These are phyloP conservation scores for Sphagnurus paluster DNA, from an alignment of 1,284 basidiomycete species.

Conservation along the genomic window DNA sequence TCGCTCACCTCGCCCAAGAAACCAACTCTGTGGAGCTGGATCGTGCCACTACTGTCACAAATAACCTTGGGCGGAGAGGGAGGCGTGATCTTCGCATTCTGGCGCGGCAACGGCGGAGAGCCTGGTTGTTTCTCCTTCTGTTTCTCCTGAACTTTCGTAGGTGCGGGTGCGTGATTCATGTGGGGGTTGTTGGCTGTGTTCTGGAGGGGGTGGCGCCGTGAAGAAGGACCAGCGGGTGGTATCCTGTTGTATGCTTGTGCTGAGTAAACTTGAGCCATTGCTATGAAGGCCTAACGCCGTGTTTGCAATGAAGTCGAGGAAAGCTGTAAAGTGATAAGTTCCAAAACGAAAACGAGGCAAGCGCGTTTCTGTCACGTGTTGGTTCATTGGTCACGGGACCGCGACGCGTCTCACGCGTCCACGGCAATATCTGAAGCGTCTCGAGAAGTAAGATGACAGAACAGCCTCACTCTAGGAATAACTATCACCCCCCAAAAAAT, in stretches of 20 bases:
- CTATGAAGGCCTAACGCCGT: slow-evolving; percentile 43
- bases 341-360: slow-evolving; percentile 22
- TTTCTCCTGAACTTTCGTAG: slow-evolving; percentile 25
- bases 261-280: slow-evolving; percentile 36
- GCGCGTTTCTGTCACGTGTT: slow-evolving; percentile 28
- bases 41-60: slow-evolving; percentile 57
- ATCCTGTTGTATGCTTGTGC: slow-evolving; percentile 30
- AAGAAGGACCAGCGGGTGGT: slow-evolving; percentile 21
- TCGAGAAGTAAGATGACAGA: too few relatives aligned
- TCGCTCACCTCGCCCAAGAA: slow-evolving; percentile 82
- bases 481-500: too few relatives aligned
- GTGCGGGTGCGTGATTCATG: slow-evolving; percentile 26
- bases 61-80: slow-evolving; percentile 83
- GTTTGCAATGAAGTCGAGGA: slow-evolving; percentile 10
- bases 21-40: slow-evolving; percentile 69
- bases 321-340: neutral
- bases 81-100: slow-evolving; percentile 79
- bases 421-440: too few relatives aligned
- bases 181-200: slow-evolving; percentile 37
- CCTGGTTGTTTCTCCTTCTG: slow-evolving; percentile 37
- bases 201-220: slow-evolving; percentile 37
- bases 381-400: slow-evolving; percentile 25
- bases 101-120: slow-evolving; percentile 69
- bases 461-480: too few relatives aligned
- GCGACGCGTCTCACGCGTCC: slow-evolving; percentile 15